These are phyloP conservation scores for Cyclotella kingstonii DNA, from an alignment of 108 stramenopile genomes.

Conservation along the genomic window DNA sequence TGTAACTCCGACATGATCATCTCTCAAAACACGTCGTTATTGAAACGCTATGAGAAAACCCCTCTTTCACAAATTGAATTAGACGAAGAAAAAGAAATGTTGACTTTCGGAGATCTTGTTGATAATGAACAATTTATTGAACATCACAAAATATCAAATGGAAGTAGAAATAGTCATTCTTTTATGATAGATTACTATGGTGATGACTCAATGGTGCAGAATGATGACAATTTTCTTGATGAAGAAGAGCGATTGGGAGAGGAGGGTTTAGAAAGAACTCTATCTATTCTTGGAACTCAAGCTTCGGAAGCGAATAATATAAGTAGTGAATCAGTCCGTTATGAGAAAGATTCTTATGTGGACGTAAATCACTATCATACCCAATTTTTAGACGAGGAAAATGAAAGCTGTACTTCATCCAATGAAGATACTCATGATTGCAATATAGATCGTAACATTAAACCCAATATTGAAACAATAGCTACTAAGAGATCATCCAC, in stretches of 20 bases:
- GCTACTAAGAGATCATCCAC: background rate
- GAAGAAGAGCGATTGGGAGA: slow-evolving; percentile 55
- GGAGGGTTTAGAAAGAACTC: slow-evolving; percentile 40
- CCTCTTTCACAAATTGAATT: slow-evolving; percentile 47
- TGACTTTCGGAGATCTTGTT: slow-evolving; percentile 54
- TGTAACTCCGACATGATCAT: background rate
- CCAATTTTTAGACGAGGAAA: slow-evolving; percentile 31
- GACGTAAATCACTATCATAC: slow-evolving; percentile 28
- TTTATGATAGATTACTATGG: slow-evolving; percentile 54
- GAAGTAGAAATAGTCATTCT: slow-evolving; percentile 58
- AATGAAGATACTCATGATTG: slow-evolving; percentile 13
- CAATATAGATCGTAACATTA: background rate
- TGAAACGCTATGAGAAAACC: slow-evolving; percentile 40
- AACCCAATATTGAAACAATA: background rate
- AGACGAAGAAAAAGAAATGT: slow-evolving; percentile 31
- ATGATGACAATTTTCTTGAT: slow-evolving; percentile 34
- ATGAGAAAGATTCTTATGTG: slow-evolving; percentile 3
- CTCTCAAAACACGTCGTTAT: background rate
- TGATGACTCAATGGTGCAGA: slow-evolving; percentile 29
- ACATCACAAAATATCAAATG: slow-evolving; percentile 16
- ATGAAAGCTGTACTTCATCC: slow-evolving; percentile 31
- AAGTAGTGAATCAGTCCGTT: background rate
- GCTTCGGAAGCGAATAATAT: slow-evolving; percentile 3
- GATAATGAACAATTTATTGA: slow-evolving; percentile 57
- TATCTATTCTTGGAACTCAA: slow-evolving; percentile 58